Evolutionary conservation across 192 early-diverging fungal species (phyloP).

Genomic region (Allomyces arbusculus): DNA sequence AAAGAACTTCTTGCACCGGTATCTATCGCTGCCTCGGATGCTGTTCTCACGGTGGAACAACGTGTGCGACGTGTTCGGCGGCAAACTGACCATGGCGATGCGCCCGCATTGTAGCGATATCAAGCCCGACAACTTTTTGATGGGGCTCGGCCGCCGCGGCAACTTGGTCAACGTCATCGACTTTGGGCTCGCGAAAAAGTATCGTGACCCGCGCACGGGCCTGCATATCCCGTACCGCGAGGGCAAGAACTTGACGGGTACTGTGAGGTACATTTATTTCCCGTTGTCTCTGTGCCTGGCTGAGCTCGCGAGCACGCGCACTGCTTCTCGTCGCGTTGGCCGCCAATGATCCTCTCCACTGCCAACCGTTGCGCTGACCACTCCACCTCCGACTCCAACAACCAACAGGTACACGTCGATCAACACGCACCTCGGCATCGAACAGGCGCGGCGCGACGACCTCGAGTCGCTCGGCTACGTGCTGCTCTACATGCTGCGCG

Average conservation of each 20-base stretch:
- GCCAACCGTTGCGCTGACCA: constrained; percentile 6
- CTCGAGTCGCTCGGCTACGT: constrained; percentile 42
- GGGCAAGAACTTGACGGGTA: constrained; percentile 43
- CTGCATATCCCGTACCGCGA: constrained; percentile 45
- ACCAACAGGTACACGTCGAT: constrained; percentile 28
- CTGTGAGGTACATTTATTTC: constrained; percentile 20
- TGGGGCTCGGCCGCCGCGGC: constrained; percentile 36
- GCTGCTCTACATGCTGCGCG: constrained; percentile 42
- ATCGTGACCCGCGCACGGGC: constrained; percentile 38
- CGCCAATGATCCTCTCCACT: too few species aligned
- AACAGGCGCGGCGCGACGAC: constrained; percentile 45
- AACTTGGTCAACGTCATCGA: constrained; percentile 47
- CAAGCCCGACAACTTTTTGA: constrained; percentile 29
- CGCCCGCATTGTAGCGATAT: not conserved
- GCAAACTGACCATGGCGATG: too few species aligned
- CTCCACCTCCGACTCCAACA: constrained; percentile 44
- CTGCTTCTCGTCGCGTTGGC: too few species aligned
- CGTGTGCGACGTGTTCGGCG: too few species aligned
- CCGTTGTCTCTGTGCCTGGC: not conserved
- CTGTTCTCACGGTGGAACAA: too few species aligned
- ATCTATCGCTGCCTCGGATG: constrained; percentile 6
- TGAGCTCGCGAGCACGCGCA: too few species aligned
- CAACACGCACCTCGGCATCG: constrained; percentile 40
- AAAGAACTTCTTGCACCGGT: constrained; percentile 42
- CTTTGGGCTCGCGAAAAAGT: constrained; percentile 45